These are phyloP conservation scores for Trichopus zeylanicus DNA, from an alignment of 116 monocot species.

Conservation along the genomic window DNA sequence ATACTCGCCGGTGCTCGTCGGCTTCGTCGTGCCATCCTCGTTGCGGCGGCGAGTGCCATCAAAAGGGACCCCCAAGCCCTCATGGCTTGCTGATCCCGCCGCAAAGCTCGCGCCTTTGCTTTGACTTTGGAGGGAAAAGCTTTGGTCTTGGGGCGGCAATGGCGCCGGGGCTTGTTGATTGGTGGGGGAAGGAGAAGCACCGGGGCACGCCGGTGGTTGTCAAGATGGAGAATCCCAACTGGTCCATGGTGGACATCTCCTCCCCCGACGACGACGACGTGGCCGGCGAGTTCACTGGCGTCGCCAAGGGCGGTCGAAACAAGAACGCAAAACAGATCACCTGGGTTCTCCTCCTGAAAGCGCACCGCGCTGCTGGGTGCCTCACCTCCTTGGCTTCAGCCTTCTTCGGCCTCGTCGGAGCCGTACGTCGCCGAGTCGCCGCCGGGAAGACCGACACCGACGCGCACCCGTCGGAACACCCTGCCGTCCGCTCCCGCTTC, in stretches of 20 bases:
- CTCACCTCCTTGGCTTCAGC: conserved; percentile 56
- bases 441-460: conserved; percentile 60
- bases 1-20: background rate
- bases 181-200: conserved; percentile 60
- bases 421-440: conserved; percentile 53
- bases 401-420: conserved; percentile 28
- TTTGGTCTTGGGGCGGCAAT: conserved; percentile 13
- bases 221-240: conserved; percentile 97
- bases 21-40: background rate
- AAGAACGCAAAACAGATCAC: conserved; percentile 89
- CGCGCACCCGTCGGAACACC: conserved; percentile 15
- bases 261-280: conserved; percentile 25
- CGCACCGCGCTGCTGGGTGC: conserved; percentile 79
- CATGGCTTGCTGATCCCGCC: background rate
- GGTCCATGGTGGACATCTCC: conserved; percentile 74
- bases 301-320: conserved; percentile 29
- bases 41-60: background rate
- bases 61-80: background rate
- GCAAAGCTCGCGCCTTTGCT: background rate
- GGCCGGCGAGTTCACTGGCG: background rate
- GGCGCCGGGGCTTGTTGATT: conserved; percentile 62
- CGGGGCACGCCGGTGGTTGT: conserved; percentile 73
- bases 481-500: conserved; percentile 25
- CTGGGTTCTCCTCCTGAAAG: conserved; percentile 86
- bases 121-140: background rate